phyloP scores from a whole-genome alignment of 345 rosid species.

The Heritiera littoralis region DNA sequence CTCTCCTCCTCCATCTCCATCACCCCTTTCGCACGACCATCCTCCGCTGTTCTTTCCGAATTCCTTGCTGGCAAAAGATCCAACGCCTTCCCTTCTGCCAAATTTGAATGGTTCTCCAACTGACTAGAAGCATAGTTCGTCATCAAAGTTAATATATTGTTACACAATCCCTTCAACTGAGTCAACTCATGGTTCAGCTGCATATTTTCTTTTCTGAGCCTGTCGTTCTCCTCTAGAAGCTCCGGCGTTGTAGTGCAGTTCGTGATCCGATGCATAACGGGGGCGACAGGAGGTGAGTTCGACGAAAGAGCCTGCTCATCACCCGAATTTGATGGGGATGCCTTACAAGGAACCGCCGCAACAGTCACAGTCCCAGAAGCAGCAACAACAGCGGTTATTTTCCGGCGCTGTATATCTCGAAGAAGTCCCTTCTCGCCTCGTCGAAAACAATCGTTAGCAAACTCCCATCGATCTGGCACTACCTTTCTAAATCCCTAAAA shows the following conservation, averaged over 20 bases:
- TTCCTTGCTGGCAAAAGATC: slow-evolving; percentile 47
- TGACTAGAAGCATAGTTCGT: slow-evolving; percentile 54
- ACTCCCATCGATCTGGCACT: slow-evolving; percentile 96
- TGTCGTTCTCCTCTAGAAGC: slow-evolving; percentile 78
- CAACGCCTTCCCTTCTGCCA: slow-evolving; percentile 46
- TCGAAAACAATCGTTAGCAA: slow-evolving; percentile 72
- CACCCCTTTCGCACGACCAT: not conserved
- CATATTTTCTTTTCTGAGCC: slow-evolving; percentile 67
- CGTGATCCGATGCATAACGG: slow-evolving; percentile 38
- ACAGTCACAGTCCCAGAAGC: slow-evolving; percentile 28
- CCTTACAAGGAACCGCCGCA: slow-evolving; percentile 28
- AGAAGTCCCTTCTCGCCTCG: slow-evolving; percentile 78
- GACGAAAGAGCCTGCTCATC: slow-evolving; percentile 79
- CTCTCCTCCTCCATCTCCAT: slow-evolving; percentile 28
- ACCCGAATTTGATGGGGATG: slow-evolving; percentile 70
- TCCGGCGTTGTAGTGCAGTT: slow-evolving; percentile 77
- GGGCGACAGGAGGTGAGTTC: slow-evolving; percentile 57
- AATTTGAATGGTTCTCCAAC: slow-evolving; percentile 30
- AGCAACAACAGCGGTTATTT: slow-evolving; percentile 41
- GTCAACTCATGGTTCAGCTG: slow-evolving; percentile 68
- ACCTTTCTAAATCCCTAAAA: slow-evolving; percentile 86
- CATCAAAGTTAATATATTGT: slow-evolving; percentile 64
- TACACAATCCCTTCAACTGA: slow-evolving; percentile 64
- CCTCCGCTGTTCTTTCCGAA: slow-evolving; percentile 25
- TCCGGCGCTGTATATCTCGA: slow-evolving; percentile 85